Conservation (phyloP, 2,329 filamentous ascomycete genomes). For the Alternaria sp. region DNA sequence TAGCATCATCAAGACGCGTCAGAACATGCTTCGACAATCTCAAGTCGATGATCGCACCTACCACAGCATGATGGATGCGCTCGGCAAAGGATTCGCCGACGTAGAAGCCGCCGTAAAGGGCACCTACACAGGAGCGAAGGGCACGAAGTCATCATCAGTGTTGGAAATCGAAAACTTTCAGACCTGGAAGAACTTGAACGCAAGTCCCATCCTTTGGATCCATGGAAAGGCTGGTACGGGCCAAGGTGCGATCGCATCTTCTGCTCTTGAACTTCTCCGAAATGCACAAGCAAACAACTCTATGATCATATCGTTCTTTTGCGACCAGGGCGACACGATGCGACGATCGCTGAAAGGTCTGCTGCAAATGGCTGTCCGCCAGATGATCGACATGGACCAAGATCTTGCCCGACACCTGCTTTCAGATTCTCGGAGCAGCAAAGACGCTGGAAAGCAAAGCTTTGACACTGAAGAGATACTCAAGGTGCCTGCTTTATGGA, state of each 20-base stretch:
- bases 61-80: conserved; percentile 21
- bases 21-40: conserved; percentile 26
- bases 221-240: conserved; percentile 31
- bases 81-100: conserved; percentile 29
- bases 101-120: conserved; percentile 21
- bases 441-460: conserved; percentile 21
- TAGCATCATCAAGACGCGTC: conserved; percentile 28
- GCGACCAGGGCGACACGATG: conserved; percentile 28
- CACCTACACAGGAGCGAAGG: conserved; percentile 15
- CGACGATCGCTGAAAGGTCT: conserved; percentile 21
- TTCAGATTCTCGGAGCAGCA: conserved; percentile 24
- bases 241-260: conserved; percentile 27
- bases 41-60: conserved; percentile 25
- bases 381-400: conserved; percentile 25
- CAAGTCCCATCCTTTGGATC: conserved; percentile 25
- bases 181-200: conserved; percentile 16
- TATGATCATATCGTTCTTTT: conserved; percentile 30
- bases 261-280: conserved; percentile 22
- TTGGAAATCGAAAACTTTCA: conserved; percentile 18
- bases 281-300: conserved; percentile 3
- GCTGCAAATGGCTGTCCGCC: conserved; percentile 25
- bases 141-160: conserved; percentile 18
- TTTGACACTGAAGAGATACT: conserved; percentile 24
- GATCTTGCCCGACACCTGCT: conserved; percentile 29
- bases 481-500: conserved; percentile 26